A percentile compares a stretch with the other conserved stretches of the same genome.
Evolutionary conservation across 1,284 basidiomycete genomes (phyloP).

Genomic region (Gomphus sp.): DNA sequence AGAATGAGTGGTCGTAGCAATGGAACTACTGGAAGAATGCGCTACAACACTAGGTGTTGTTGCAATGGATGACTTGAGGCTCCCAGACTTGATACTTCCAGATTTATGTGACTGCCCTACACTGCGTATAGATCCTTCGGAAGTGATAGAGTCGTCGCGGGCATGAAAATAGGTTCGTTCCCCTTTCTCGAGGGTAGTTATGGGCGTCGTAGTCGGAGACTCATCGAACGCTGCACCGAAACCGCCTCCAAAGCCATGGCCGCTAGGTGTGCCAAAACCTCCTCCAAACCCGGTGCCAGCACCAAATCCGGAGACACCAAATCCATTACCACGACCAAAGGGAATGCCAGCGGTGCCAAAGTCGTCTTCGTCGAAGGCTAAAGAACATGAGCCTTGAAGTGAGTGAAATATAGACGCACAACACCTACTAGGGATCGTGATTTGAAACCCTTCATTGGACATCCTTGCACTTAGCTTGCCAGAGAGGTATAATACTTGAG

Average conservation of each 20-base stretch:
- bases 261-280: conserved; percentile 26
- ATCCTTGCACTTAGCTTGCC: neutral
- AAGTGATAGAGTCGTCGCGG: conserved; percentile 65
- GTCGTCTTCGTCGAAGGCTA: conserved; percentile 69
- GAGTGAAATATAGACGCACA: neutral
- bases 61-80: conserved; percentile 8
- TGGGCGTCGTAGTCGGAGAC: conserved; percentile 54
- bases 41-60: conserved; percentile 19
- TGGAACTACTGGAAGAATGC: conserved; percentile 62
- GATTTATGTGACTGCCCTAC: conserved; percentile 35
- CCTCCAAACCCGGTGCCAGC: conserved; percentile 14
- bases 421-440: conserved; percentile 67
- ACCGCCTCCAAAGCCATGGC: conserved; percentile 13
- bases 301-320: conserved; percentile 25
- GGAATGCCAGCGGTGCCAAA: conserved; percentile 51
- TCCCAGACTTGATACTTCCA: conserved; percentile 8
- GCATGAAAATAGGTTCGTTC: conserved; percentile 64
- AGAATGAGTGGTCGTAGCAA: conserved; percentile 34
- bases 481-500: neutral
- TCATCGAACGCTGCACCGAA: conserved; percentile 36
- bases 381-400: neutral
- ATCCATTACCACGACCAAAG: conserved; percentile 43
- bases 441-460: conserved; percentile 35
- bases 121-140: conserved; percentile 54
- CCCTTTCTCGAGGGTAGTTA: conserved; percentile 33